These are phyloP conservation scores for Corylus americana DNA, from an alignment of 306 rosid species.

Conservation along the genomic window DNA sequence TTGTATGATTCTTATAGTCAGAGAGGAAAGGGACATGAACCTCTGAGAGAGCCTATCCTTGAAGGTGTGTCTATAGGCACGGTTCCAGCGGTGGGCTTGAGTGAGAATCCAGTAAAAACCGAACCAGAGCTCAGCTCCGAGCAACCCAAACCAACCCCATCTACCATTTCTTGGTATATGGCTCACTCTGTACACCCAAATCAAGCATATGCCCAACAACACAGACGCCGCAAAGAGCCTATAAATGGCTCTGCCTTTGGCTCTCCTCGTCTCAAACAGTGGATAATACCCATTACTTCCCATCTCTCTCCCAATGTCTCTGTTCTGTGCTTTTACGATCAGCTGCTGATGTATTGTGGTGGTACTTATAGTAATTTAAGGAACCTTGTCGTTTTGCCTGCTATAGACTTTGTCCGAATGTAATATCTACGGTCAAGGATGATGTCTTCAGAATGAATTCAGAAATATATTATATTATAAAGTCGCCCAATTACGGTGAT, in stretches of 20 bases:
- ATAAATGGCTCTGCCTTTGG: constrained; percentile 40
- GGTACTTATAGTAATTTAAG: neutral
- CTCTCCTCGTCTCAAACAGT: constrained; percentile 57
- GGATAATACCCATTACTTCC: constrained; percentile 25
- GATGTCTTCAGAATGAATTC: too few relatives aligned
- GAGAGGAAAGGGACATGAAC: constrained; percentile 26
- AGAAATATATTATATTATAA: too few relatives aligned
- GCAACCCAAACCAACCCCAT: constrained; percentile 61
- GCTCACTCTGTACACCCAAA: constrained; percentile 64
- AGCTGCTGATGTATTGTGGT: neutral
- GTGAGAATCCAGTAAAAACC: constrained; percentile 76
- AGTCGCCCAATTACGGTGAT: too few relatives aligned
- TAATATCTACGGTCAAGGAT: too few relatives aligned
- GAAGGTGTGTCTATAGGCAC: constrained; percentile 51
- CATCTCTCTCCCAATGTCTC: constrained; percentile 17
- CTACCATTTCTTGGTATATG: constrained; percentile 41
- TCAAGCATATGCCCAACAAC: constrained; percentile 53
- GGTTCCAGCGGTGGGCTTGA: constrained; percentile 71
- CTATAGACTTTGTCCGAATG: too few relatives aligned
- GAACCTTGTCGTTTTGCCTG: constrained; percentile 1
- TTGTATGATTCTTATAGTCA: neutral
- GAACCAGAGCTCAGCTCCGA: constrained; percentile 76
- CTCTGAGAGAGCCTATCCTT: constrained; percentile 58
- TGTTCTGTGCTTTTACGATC: neutral
- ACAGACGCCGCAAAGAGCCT: constrained; percentile 50